Conservation (phyloP, 768 basidiomycete genomes). For the Boletus barrowsii region DNA sequence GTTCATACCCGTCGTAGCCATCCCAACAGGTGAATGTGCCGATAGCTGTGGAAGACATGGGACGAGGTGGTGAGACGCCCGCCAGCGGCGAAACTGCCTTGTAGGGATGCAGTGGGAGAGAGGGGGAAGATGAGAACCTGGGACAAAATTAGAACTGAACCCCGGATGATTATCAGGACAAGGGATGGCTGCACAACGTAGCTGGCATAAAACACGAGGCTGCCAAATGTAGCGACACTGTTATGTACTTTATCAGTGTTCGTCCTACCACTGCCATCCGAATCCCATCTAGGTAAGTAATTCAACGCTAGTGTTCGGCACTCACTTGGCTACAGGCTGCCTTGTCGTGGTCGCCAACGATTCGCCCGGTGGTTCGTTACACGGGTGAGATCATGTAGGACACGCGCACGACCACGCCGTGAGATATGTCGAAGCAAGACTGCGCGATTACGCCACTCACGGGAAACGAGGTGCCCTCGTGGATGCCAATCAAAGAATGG, state of each 20-base stretch:
- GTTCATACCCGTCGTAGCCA: slow-evolving; percentile 28
- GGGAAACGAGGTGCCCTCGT: slow-evolving; percentile 31
- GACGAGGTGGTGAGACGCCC: slow-evolving; percentile 11
- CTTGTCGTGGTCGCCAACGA: background rate
- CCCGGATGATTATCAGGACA: slow-evolving; percentile 34
- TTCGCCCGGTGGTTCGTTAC: background rate
- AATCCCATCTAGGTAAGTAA: slow-evolving; percentile 13
- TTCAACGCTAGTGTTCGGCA: background rate
- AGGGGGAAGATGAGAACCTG: slow-evolving; percentile 12
- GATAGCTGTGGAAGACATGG: slow-evolving; percentile 33
- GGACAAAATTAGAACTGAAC: slow-evolving; percentile 27
- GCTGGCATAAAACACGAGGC: slow-evolving; percentile 35
- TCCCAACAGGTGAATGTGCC: slow-evolving; percentile 36
- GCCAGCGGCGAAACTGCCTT: slow-evolving; percentile 18
- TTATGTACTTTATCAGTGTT: slow-evolving; percentile 27
- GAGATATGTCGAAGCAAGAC: slow-evolving; percentile 13
- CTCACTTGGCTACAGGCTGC: background rate
- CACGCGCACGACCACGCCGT: slow-evolving; percentile 18
- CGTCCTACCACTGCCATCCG: slow-evolving; percentile 1
- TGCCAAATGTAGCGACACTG: slow-evolving; percentile 29
- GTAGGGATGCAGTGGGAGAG: slow-evolving; percentile 19
- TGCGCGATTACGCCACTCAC: slow-evolving; percentile 22
- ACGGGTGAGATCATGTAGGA: slow-evolving; percentile 4
- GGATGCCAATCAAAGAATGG: slow-evolving; percentile 10
- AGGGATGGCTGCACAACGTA: slow-evolving; percentile 15